These are phyloP conservation scores for Beauveria bassiana DNA, from an alignment of 2,329 filamentous ascomycete species.

Conservation along the genomic window DNA sequence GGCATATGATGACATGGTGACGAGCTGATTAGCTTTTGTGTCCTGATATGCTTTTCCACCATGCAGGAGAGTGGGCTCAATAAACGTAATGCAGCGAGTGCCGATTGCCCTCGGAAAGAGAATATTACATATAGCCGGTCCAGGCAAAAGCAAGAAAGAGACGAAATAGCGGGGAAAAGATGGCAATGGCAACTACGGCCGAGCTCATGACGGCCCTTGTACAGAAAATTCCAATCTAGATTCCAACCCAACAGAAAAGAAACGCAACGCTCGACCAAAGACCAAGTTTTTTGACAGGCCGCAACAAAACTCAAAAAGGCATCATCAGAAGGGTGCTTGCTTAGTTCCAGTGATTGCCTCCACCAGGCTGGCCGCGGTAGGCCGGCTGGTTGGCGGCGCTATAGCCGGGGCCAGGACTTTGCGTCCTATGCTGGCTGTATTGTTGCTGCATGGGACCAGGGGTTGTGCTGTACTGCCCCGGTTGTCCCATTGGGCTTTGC, in stretches of 20 bases:
- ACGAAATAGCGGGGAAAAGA: neutral
- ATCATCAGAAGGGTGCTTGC: neutral
- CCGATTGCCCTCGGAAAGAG: neutral
- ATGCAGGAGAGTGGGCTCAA: neutral
- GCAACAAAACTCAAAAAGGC: neutral
- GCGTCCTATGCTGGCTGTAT: constrained; percentile 5
- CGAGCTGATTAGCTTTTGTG: no score
- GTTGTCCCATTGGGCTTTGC: constrained; percentile 11
- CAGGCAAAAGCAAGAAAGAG: neutral
- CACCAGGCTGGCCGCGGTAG: constrained; percentile 7
- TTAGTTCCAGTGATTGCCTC: constrained; percentile 4
- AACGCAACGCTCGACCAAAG: neutral
- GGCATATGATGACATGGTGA: neutral
- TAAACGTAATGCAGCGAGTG: neutral
- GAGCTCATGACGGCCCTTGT: constrained; percentile 5
- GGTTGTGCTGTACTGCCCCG: constrained; percentile 4
- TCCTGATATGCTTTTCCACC: no score
- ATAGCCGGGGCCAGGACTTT: constrained; percentile 10
- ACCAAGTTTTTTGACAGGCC: neutral
- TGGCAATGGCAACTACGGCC: neutral
- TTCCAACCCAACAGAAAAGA: neutral
- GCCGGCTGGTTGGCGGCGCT: constrained; percentile 1
- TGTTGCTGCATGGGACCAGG: constrained; percentile 9
- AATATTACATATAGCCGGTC: neutral
- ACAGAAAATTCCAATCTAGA: constrained; percentile 1